These are phyloP conservation scores for Aspergillus biplanus DNA, from an alignment of 495 filamentous ascomycete species.

Conservation along the genomic window DNA sequence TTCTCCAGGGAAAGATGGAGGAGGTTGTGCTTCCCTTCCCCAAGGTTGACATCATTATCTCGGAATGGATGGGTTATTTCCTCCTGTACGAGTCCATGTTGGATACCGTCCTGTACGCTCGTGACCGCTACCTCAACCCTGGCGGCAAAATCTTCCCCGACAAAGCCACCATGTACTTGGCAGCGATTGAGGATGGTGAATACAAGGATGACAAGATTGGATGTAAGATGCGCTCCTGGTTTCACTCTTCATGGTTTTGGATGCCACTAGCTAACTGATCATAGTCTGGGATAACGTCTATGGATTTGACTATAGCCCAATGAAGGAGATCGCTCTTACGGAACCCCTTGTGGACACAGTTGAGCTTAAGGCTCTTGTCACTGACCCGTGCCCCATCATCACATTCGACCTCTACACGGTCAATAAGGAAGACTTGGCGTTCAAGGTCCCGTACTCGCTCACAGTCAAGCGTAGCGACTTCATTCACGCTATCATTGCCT, in stretches of 20 bases:
- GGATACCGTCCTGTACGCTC: constrained; percentile 90
- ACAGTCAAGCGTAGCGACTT: constrained; percentile 79
- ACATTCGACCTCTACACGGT: constrained; percentile 84
- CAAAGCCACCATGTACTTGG: constrained; percentile 87
- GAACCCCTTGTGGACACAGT: constrained; percentile 85
- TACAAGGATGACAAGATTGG: constrained; percentile 89
- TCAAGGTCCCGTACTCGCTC: constrained; percentile 72
- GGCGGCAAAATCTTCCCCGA: constrained; percentile 90
- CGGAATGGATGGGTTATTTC: constrained; percentile 99
- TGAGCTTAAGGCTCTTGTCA: constrained; percentile 77
- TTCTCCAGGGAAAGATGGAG: constrained; percentile 95
- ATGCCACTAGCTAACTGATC: constrained; percentile 20
- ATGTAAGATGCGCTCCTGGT: constrained; percentile 55
- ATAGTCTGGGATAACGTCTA: constrained; percentile 97
- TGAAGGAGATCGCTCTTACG: constrained; percentile 80
- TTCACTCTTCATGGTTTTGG: background rate
- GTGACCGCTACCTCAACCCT: constrained; percentile 84
- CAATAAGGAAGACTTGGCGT: constrained; percentile 72
- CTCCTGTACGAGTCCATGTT: constrained; percentile 98
- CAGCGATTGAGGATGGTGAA: constrained; percentile 83
- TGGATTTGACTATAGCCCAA: constrained; percentile 92
- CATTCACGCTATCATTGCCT: constrained; percentile 92
- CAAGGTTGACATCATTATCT: constrained; percentile 97
- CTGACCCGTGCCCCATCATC: constrained; percentile 75
- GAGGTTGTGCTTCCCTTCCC: constrained; percentile 85